Base-by-base conservation (phyloP, 345 rosid species). In the Carallia pectinifolia region DNA sequence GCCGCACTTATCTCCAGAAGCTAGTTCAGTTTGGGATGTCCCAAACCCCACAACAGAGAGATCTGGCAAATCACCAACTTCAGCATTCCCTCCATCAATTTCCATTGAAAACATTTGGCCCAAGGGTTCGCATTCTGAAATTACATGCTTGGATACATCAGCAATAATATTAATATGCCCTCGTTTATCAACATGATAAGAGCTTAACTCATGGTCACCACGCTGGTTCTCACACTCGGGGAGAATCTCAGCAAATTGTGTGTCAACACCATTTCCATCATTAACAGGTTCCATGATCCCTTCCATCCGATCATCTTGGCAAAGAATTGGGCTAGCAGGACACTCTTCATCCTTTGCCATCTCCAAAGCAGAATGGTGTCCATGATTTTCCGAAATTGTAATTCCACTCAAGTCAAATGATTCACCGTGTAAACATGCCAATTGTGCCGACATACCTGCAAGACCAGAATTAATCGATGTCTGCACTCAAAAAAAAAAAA, bases 371-470 rank as follows among this genome's bases (percentile, higher is more conserved):
- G 75, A 55, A 79, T 58, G 70, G 62, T 55, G 69, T 67, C 79
- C 82, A 73, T 73, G 81, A 68, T 58, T 78, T 82, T 85, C 86
- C 36, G 74, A 79, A 77, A 89, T 65, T 73, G 34, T 75, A 71
- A 88, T 81, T 76, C 83, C 74, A 65, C 89, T 87, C 60, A 87
- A 74, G 80, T 96, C 96, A 83, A 83, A 81, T 58, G 81, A 74
- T 83, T 82, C 89, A 76, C 75, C 75, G 62, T 79, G 88, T 79
- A 92, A 71, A 66, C 78, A 73, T 58, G 74, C 75, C 79, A 92
- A 78, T 67, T 90, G 89, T 31, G 73, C 71, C 6, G 89, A 88
- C 85, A 90, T 72, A 77, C 95, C 99, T 96, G 88, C 75, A 83
- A 81, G 67, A 71, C 23, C 74, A 54, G 13, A n/a, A 54, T 27